These are phyloP conservation scores for Pyrus betulifolia DNA, from an alignment of 306 rosid species.

Conservation along the genomic window DNA sequence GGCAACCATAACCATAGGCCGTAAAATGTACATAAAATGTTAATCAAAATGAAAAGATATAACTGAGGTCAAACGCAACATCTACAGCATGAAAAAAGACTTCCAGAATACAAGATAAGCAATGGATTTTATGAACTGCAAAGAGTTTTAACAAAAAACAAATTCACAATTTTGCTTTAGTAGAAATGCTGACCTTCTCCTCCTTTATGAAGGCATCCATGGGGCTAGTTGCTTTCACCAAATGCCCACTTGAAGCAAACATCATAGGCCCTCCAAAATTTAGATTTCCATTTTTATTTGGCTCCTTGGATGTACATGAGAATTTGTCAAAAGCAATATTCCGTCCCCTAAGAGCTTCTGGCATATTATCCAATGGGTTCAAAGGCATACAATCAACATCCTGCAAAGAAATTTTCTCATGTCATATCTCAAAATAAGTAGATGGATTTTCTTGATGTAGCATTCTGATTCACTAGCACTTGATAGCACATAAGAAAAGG, in stretches of 20 bases:
- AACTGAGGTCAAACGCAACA: neutral
- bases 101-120: constrained; percentile 1
- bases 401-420: constrained; percentile 28
- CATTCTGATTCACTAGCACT: neutral
- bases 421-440: constrained; percentile 16
- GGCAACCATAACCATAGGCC: neutral
- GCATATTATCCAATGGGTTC: constrained; percentile 68
- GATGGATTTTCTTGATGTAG: neutral
- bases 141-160: neutral
- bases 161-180: neutral
- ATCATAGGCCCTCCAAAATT: constrained; percentile 33
- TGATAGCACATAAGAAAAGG: neutral
- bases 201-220: constrained; percentile 33
- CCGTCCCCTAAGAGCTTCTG: constrained; percentile 61
- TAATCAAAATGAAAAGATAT: neutral
- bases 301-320: constrained; percentile 33
- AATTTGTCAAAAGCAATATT: constrained; percentile 25
- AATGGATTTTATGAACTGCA: neutral
- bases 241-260: constrained; percentile 33
- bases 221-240: constrained; percentile 41
- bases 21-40: neutral
- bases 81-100: neutral
- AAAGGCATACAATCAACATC: constrained; percentile 89
- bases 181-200: constrained; percentile 37
- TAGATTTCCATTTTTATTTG: constrained; percentile 36